Evolutionary conservation across 1,284 basidiomycete genomes (phyloP).

Genomic region (Leccinum griseonigrum): DNA sequence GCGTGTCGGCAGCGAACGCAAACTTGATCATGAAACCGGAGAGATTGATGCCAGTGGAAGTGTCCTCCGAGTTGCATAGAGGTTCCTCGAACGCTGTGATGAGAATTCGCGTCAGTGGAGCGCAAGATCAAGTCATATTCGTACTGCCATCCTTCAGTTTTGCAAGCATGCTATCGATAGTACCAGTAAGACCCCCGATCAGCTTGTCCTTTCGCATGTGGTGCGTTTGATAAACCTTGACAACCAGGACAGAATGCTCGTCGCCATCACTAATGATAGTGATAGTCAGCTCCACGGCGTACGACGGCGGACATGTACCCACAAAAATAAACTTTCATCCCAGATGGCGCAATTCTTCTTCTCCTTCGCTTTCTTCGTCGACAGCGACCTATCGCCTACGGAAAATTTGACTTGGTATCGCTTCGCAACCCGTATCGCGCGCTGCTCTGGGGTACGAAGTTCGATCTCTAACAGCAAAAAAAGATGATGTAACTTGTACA

Average conservation of each 20-base stretch:
- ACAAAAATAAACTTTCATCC: neutral
- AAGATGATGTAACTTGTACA: neutral
- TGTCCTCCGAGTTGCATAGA: neutral
- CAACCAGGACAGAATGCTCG: neutral
- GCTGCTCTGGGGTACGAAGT: neutral
- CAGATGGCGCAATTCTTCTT: neutral
- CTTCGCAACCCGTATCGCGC: neutral
- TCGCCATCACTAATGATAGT: neutral
- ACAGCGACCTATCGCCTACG: neutral
- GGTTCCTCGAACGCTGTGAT: neutral
- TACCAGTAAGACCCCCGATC: neutral
- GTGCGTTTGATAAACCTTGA: neutral
- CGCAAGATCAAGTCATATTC: neutral
- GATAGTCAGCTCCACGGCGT: neutral
- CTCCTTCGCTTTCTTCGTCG: neutral
- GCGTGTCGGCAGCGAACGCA: neutral
- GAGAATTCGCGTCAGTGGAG: neutral
- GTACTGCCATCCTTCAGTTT: neutral
- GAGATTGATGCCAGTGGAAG: neutral
- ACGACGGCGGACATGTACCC: neutral
- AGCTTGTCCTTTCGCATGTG: neutral
- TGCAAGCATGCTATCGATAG: neutral
- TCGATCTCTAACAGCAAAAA: neutral
- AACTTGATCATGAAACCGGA: neutral
- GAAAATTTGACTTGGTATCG: neutral